Conservation (phyloP, 805 yeast species). For the Spathaspora boniae region DNA sequence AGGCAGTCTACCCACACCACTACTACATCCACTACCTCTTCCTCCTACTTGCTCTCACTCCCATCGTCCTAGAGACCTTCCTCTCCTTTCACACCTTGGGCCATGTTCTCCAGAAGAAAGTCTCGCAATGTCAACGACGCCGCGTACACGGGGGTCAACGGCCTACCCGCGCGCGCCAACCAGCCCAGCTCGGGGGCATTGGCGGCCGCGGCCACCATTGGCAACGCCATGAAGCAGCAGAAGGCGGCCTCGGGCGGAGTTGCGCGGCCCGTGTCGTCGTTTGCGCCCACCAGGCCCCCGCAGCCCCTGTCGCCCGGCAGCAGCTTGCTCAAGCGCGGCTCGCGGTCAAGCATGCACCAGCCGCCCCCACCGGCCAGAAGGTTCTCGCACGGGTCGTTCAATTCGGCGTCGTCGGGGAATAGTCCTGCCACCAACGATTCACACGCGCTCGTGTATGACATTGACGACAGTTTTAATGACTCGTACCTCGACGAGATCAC, state of each 20-base stretch:
- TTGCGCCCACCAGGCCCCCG: constrained; percentile 1
- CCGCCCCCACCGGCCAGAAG: constrained; percentile 9
- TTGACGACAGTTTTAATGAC: constrained; percentile 32
- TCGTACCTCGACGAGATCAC: constrained; percentile 29
- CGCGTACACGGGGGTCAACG: constrained; percentile 42
- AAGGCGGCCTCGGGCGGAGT: too few relatives aligned
- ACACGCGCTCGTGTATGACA: constrained; percentile 11
- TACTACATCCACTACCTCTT: too few relatives aligned
- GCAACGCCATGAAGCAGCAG: constrained; percentile 20
- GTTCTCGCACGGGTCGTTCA: constrained; percentile 10
- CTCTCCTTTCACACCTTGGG: neutral
- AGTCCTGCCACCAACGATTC: constrained; percentile 10
- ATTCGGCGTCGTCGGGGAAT: constrained; percentile 5
- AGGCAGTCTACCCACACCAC: too few relatives aligned
- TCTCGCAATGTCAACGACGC: constrained; percentile 29
- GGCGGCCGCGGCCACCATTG: constrained; percentile 45
- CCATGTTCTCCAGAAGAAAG: constrained; percentile 28
- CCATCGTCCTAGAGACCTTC: neutral
- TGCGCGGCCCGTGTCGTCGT: constrained; percentile 3
- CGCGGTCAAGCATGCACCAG: constrained; percentile 4
- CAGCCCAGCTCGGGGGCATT: constrained; percentile 38
- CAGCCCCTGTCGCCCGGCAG: constrained; percentile 9
- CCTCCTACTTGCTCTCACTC: neutral
- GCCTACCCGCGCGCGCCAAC: constrained; percentile 23
- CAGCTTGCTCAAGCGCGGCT: constrained; percentile 13